Evolutionary conservation across 371 early-diverging fungal genomes (phyloP), one percentile per base, ranked within the genome.

Genomic region (Apophysomyces variabilis): DNA sequence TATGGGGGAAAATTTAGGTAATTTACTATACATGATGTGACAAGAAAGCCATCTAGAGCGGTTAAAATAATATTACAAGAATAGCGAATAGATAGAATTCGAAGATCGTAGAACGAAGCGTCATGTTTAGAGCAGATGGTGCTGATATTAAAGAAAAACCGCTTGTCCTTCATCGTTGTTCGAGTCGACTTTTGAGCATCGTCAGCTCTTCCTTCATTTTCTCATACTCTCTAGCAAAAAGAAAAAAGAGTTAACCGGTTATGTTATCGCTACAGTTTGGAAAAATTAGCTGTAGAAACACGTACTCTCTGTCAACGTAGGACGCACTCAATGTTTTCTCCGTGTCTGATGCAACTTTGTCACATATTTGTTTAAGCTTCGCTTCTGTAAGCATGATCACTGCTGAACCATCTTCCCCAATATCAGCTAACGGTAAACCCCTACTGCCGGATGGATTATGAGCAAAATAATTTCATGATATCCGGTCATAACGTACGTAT

Each of bases 321-420:
- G 21, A 21, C 16, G 54, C 21, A 50, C 18, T 21, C 32, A 50
- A 5, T 21, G 9, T 26, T 50, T 50, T 50, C 32, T 50, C 54
- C 0, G 54, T 50, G 5, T 7, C 54, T 21, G 21, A 8, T 21
- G 21, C 54, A 21, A 50, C 54, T 18, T 50, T 26, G 4, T 50
- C 54, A 21, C 54, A 50, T 50, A 50, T 50, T 21, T 11, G 54
- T 21, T 50, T 50, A 26, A 50, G 54, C 11, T 50, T 50, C 21
- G n/a, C 54, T 21, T 50, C 54, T 18, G 54, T 50, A 35, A 50
- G n/a, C 21, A 21, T 18, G n/a, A 50, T 50, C 1, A 50, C 5
- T 18, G n/a, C 21, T 7, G 54, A 50, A 8, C 54, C 11, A 21
- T 21, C 11, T 16, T 50, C 41, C 13, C 41, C 41, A 41, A 13